phyloP scores from a whole-genome alignment of 108 stramenopile species.

The Discostella stelligeroides region DNA sequence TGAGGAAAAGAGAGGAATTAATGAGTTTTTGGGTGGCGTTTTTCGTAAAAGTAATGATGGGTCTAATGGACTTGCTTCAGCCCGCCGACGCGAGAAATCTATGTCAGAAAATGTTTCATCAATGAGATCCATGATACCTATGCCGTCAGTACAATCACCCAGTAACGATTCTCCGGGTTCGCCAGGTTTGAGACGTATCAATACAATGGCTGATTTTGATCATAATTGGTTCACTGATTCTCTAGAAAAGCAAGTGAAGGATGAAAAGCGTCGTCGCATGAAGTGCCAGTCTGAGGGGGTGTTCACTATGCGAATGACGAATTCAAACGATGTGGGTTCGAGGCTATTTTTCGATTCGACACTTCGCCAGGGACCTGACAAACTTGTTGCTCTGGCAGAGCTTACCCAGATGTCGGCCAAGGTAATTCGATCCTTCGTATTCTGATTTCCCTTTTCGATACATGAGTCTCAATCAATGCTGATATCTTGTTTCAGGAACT shows the following conservation, averaged over 20 bases:
- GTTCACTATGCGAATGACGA: slow-evolving; percentile 25
- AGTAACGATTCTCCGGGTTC: background rate
- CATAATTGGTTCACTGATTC: background rate
- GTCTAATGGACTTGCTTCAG: background rate
- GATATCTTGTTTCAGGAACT: background rate
- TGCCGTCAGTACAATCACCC: background rate
- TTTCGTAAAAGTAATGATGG: background rate
- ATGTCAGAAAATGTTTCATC: slow-evolving; percentile 25
- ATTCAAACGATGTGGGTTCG: background rate
- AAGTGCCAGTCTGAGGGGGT: slow-evolving; percentile 38
- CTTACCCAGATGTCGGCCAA: slow-evolving; percentile 23
- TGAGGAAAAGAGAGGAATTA: background rate
- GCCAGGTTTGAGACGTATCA: background rate
- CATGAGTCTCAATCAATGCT: background rate
- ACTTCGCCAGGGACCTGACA: slow-evolving; percentile 9
- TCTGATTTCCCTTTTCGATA: background rate
- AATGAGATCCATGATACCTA: slow-evolving; percentile 7
- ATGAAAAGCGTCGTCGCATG: slow-evolving; percentile 19
- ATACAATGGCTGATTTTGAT: slow-evolving; percentile 4
- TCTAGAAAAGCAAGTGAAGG: background rate
- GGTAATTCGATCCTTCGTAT: slow-evolving; percentile 5
- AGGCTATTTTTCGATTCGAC: slow-evolving; percentile 1
- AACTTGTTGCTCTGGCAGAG: slow-evolving; percentile 33
- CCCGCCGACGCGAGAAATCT: slow-evolving; percentile 9
- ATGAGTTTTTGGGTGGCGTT: background rate